Percentiles rank a stretch among this genome's conserved stretches.
phyloP scores from a whole-genome alignment of 176 grass and related monocot genomes.

The Ampelocalamus luodianensis region DNA sequence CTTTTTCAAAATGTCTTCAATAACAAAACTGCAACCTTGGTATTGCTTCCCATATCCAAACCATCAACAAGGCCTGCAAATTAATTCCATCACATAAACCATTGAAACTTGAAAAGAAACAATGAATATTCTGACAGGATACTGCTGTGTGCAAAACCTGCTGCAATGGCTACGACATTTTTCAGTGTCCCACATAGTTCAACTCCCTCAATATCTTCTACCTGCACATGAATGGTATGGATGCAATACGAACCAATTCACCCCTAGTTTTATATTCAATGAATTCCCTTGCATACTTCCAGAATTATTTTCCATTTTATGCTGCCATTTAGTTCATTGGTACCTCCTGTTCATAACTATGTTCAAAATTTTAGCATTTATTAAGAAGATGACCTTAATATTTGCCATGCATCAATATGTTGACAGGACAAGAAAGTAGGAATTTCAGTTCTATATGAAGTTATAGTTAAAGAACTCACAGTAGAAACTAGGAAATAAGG shows the following conservation, averaged over 20 bases:
- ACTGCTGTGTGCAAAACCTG: conserved; percentile 52
- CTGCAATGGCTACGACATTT: conserved; percentile 94
- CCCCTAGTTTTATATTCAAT: neutral
- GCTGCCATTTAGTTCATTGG: neutral
- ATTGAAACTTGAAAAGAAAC: conserved; percentile 31
- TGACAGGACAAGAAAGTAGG: neutral
- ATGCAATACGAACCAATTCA: conserved; percentile 10
- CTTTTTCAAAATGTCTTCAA: neutral
- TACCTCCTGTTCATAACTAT: neutral
- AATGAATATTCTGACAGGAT: conserved; percentile 18
- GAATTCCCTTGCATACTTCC: neutral
- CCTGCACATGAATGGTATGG: conserved; percentile 47
- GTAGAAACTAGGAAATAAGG: conserved; percentile 83
- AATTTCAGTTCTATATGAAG: neutral
- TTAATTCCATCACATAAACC: conserved; percentile 13
- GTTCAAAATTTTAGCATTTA: neutral
- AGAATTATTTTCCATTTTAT: neutral
- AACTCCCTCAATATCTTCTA: conserved; percentile 92
- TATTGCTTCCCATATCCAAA: conserved; percentile 98
- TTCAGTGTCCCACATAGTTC: conserved; percentile 97
- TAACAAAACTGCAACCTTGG: conserved; percentile 61
- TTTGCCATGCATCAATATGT: neutral
- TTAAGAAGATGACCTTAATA: neutral
- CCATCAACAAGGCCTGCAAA: conserved; percentile 91
- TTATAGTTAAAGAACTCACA: conserved; percentile 52